Percentiles rank a stretch among this genome's conserved stretches.
These are phyloP conservation scores for Przewalskia tangutica DNA, from an alignment of 257 asterid genomes.

Conservation along the genomic window DNA sequence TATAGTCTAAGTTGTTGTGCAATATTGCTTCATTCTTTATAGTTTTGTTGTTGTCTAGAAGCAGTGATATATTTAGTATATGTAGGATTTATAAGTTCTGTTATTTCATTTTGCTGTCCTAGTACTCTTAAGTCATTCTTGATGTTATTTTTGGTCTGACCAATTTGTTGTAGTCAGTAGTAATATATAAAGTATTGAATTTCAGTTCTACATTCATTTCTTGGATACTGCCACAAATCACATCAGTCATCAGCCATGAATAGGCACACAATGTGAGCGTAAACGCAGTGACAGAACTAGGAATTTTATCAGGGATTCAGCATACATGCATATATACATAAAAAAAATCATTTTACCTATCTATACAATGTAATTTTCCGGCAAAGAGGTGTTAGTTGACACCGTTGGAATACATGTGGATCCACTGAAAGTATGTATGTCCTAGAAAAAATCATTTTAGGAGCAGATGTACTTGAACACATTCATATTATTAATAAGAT, in stretches of 20 bases:
- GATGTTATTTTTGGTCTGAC: not conserved
- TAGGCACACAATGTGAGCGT: too few species aligned
- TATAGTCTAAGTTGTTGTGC: slow-evolving; percentile 3
- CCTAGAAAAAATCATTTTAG: too few species aligned
- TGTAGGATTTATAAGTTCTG: not conserved
- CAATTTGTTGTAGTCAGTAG: not conserved
- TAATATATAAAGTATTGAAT: not conserved
- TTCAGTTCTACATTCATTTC: not conserved
- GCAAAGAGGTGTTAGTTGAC: not conserved
- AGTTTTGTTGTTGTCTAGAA: not conserved
- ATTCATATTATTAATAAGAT: too few species aligned
- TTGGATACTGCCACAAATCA: not conserved
- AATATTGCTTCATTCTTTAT: not conserved
- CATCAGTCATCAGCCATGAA: not conserved
- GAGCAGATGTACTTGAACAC: too few species aligned
- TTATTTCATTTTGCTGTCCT: not conserved
- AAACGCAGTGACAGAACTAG: not conserved
- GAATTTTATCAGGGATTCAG: not conserved
- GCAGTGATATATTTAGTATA: not conserved
- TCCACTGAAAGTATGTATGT: too few species aligned
- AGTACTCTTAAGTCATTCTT: not conserved
- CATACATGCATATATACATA: too few species aligned
- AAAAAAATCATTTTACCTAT: too few species aligned
- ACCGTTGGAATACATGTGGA: too few species aligned
- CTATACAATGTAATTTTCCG: too few species aligned